A percentile compares a stretch with the other conserved stretches of the same genome.
Evolutionary conservation across 495 filamentous ascomycete species (phyloP).

Genomic region (Penicillium manginii): DNA sequence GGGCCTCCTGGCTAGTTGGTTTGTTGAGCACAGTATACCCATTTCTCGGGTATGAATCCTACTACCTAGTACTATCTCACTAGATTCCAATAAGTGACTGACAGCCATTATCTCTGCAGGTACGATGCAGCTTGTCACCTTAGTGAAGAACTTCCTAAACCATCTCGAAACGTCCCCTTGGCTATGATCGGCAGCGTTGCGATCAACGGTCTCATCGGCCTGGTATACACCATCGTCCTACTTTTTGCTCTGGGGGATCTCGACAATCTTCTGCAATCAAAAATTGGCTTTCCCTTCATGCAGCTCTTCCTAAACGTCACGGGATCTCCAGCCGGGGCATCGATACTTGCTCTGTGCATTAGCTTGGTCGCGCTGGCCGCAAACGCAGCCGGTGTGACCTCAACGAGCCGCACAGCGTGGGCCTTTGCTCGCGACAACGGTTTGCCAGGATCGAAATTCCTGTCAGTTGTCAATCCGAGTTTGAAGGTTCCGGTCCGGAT

Average conservation of each 20-base stretch:
- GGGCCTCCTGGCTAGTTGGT: constrained; percentile 31
- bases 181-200: constrained; percentile 48
- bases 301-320: constrained; percentile 45
- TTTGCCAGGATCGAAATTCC: constrained; percentile 19
- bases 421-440: constrained; percentile 28
- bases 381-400: constrained; percentile 26
- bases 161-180: constrained; percentile 38
- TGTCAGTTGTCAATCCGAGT: constrained; percentile 20
- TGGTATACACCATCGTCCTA: constrained; percentile 46
- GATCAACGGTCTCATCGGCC: constrained; percentile 46
- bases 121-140: constrained; percentile 37
- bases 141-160: constrained; percentile 39
- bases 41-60: constrained; percentile 21
- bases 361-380: constrained; percentile 24
- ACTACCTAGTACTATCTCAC: neutral
- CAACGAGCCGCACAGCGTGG: constrained; percentile 31
- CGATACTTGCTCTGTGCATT: constrained; percentile 26
- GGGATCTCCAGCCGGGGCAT: constrained; percentile 38
- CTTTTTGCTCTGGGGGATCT: constrained; percentile 50
- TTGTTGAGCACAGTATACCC: constrained; percentile 29
- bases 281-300: constrained; percentile 50
- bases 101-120: constrained; percentile 8
- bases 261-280: constrained; percentile 29
- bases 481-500: constrained; percentile 28
- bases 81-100: neutral